Base-by-base conservation (phyloP, 164 flowering plant genomes). In the Chimonanthus salicifolius region DNA sequence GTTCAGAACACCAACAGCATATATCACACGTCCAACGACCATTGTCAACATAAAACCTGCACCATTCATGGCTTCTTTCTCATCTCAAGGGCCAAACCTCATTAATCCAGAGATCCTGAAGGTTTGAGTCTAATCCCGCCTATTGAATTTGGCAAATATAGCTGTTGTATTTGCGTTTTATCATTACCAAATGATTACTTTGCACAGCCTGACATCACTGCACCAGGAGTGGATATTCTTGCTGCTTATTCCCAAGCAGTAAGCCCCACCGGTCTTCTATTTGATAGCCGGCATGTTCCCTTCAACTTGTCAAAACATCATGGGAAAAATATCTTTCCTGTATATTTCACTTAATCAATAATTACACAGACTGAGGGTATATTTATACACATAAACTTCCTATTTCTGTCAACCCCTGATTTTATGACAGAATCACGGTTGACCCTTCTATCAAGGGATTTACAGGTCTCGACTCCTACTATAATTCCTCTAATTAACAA, bases 171-270 rank as follows among this genome's bases (percentile, higher is more conserved):
- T 49, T 16, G 70, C 4, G 45, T 21, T 64, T 21, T 7, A 21
- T 65, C 43, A 65, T 44, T 6, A 45, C 15, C 48, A 33, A 45
- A 65, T 33, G 5, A 46, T 44, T 46, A 1, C 43, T 45, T 33
- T n/a, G 20, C 51, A 51, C 88, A 90, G 93, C 97, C 97, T 63
- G 97, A 91, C 79, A 85, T 93, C 44, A 89, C 90, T 58, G 98
- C 94, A 45, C 93, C 97, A 7, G 97, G 98, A 72, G 93, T 88
- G 49, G 82, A 80, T 68, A 67, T 93, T 8, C 83, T 93, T 71
- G 98, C 96, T 33, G 94, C 94, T 46, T 91, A 84, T 45, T 85
- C 89, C 2, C 80, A 78, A 83, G 88, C 85, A 68, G 43, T 62
- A 65, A 77, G 87, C 3, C 97, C 97, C 45, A 87, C 94, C n/a